Evolutionary conservation across 2,329 filamentous ascomycete species (phyloP), one percentile per base, ranked within the genome.

Genomic region (Rasamsonia emersonii): DNA sequence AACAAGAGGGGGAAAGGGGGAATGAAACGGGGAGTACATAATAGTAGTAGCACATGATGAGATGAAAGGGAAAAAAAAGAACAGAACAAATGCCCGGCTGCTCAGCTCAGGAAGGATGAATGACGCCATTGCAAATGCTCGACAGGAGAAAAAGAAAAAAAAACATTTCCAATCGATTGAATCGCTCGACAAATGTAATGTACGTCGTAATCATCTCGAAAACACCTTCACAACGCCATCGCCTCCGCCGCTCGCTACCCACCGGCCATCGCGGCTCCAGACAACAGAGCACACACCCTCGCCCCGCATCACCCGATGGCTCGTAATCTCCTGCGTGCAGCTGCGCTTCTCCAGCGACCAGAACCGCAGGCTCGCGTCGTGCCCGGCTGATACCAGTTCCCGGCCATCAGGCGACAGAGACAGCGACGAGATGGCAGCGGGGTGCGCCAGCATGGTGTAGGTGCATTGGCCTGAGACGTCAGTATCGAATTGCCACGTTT

Each of bases 401-500:
- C 82, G 79, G 27, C 89, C 88, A 52, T 96, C 89, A 9, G 89
- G 91, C 45, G 86, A 94, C 13, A 98, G 74, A 0, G 86, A 93
- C 4, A 98, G 72, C 16, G 84, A 82, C 2, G 91, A 93, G 44
- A 98, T 95, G 35, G 91, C 81, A 3, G 88, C 82, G 1, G 91
- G 86, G 49, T 98, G 91, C 4, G 91, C 91, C 38, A 96, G 77
- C 91, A 98, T 98, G 51, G 83, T 93, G 62, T 98, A 98, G 42
- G 91, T 96, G 64, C 88, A 95, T 86, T 98, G 91, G 36, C 91
- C 91, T 96, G 44, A 9, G 6, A 20, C 18, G 16, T 25, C 13
- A 29, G 16, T 18, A n/a, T 29, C 18, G 8, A 39, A 35, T 39
- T 33, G 43, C 53, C 39, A 50, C n/a, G n/a, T n/a, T n/a, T n/a